Base-by-base conservation (phyloP, 352 stramenopile species). In the Pelagophyceae sp. region DNA sequence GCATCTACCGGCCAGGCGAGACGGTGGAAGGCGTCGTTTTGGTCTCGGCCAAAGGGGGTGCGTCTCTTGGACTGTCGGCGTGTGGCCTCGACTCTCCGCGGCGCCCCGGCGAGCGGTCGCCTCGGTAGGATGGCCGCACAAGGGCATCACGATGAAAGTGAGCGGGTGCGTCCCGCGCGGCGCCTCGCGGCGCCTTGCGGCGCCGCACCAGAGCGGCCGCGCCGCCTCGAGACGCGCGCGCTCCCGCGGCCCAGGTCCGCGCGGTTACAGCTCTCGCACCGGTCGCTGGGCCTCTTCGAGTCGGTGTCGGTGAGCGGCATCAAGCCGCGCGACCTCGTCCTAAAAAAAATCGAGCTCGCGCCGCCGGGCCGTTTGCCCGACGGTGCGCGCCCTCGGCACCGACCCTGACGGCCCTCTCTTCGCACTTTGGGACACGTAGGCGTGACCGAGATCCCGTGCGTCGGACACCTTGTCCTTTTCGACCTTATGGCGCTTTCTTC, bases 391-490 rank as follows among this genome's bases (percentile, higher is more conserved):
- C 11, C 11, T 54, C 45, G 45, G 45, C 23, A n/a, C n/a, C n/a
- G n/a, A n/a, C n/a, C n/a, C n/a, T n/a, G n/a, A n/a, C n/a, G n/a
- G n/a, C n/a, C n/a, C n/a, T n/a, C n/a, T n/a, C n/a, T n/a, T n/a
- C n/a, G n/a, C n/a, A n/a, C n/a, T n/a, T n/a, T n/a, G n/a, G n/a
- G n/a, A n/a, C n/a, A n/a, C n/a, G n/a, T n/a, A n/a, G n/a, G n/a
- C n/a, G 65, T 63, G 3, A 84, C 88, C 67, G 94, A 94, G 79
- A 88, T 95, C n/a, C 45, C 11, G 45, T 54, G 11, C 45, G 45
- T 54, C 45, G 45, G 45, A 23, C 45, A 54, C 11, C 23, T 23
- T 54, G 45, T 23, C 11, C 45, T 11, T 54, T 54, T 54, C 11
- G 45, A 23, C 45, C 45, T 54, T 23, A 54, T 23, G 23, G 45